Evolutionary conservation across 2,329 filamentous ascomycete genomes (phyloP).

Genomic region (Xylariaceae sp.): DNA sequence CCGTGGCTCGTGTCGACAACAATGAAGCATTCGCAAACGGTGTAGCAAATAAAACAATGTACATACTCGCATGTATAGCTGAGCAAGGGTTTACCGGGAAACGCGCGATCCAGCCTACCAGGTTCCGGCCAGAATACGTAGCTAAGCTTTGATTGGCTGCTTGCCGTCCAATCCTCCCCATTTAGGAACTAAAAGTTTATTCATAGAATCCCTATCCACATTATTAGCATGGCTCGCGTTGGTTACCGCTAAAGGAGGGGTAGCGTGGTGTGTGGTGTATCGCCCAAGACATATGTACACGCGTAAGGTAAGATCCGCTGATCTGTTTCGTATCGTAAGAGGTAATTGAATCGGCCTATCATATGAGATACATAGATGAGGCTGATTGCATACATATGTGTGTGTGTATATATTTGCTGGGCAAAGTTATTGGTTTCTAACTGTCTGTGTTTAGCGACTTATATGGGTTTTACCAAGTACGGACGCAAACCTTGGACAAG

Average conservation of each 20-base stretch:
- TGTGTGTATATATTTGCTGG: no score
- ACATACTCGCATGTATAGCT: no score
- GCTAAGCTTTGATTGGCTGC: constrained; percentile 21
- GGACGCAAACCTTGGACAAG: background rate
- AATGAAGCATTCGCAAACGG: background rate
- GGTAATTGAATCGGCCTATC: no score
- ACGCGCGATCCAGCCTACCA: background rate
- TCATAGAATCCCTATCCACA: constrained; percentile 2
- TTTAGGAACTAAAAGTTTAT: constrained; percentile 24
- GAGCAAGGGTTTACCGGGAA: background rate
- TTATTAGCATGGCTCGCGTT: constrained; percentile 10
- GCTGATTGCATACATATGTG: no score
- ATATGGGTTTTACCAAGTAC: background rate
- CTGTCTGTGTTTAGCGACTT: background rate
- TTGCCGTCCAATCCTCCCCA: constrained; percentile 18
- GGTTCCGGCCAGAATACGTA: constrained; percentile 10
- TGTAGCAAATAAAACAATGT: background rate
- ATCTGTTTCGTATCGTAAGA: no score
- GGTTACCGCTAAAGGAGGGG: background rate
- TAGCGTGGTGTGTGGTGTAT: background rate
- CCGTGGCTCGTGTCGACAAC: background rate
- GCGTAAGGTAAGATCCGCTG: no score
- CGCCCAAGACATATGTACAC: background rate
- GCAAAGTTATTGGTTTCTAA: no score
- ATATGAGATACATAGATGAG: no score